Evolutionary conservation across 2,329 filamentous ascomycete species (phyloP), one percentile per base, ranked within the genome.

Genomic region (Sporothrix globosa): DNA sequence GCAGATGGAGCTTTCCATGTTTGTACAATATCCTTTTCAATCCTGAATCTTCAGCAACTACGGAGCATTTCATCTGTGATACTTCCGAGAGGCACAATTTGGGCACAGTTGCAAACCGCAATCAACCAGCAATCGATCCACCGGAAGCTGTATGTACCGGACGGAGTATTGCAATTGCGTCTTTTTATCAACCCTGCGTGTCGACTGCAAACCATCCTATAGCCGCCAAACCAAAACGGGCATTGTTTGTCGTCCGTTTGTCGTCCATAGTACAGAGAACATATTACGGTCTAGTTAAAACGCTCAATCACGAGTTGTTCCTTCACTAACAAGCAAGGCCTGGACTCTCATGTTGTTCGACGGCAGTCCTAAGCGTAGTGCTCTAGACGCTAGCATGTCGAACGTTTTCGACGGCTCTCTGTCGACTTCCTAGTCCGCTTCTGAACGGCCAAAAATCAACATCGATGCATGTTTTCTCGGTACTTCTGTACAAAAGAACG

Each of bases 181-280:
- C 56, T 41, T 61, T 61, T 61, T 61, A 41, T 61, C 56, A 41
- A 60, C 56, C 13, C 41, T 21, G 27, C 53, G 14, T 2, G 30
- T n/a, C 54, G 14, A n/a, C 27, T 24, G 39, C 34, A 60, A 19
- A 17, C 44, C 39, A 13, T 4, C 39, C 34, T 44, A 24, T n/a
- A 21, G 21, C 60, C 60, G 41, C 63, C 63, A 67, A 41, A 10
- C 63, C 48, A 30, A 68, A 34, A 60, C 11, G 52, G 52, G 41
- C n/a, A 44, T 67, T 46, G 63, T 17, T 19, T 17, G 19, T 50
- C 7, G 3, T 53, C 17, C 41, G 41, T 65, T 48, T 52, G 34
- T 34, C 34, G 34, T 6, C 34, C 7, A 34, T 34, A 34, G 34
- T 34, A 34, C 34, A 9, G 34, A 34, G 34, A 30, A 30, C 27